Conservation (phyloP, 2,329 filamentous ascomycete genomes). For the Lasiodiplodia sp. region DNA sequence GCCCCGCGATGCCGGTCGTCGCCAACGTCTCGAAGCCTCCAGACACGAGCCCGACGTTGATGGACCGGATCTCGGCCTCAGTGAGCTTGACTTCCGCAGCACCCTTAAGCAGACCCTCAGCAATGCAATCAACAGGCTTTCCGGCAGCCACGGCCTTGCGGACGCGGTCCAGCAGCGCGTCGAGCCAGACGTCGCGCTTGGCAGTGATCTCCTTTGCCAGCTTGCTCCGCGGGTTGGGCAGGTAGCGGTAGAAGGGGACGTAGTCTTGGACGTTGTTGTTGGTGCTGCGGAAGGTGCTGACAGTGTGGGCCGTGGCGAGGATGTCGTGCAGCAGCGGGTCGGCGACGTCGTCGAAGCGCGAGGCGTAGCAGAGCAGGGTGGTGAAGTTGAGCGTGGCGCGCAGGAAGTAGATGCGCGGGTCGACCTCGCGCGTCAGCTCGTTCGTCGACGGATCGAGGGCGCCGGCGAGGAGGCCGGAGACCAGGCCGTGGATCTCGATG, state of each 20-base stretch:
- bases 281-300: constrained; percentile 27
- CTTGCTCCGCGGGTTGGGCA: constrained; percentile 7
- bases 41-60: constrained; percentile 25
- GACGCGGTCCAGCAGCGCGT: constrained; percentile 17
- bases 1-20: constrained; percentile 21
- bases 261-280: constrained; percentile 26
- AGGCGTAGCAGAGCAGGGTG: constrained; percentile 25
- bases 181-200: constrained; percentile 27
- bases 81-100: constrained; percentile 3
- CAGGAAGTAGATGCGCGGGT: constrained; percentile 23
- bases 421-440: not conserved
- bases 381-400: constrained; percentile 28
- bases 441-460: not conserved
- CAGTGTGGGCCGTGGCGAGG: constrained; percentile 11
- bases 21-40: constrained; percentile 28
- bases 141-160: constrained; percentile 8
- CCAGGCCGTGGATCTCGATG: constrained; percentile 23
- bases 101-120: not conserved
- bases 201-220: constrained; percentile 6
- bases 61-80: constrained; percentile 26
- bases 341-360: constrained; percentile 12
- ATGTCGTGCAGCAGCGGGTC: constrained; percentile 28
- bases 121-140: constrained; percentile 19
- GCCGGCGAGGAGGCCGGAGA: constrained; percentile 6
- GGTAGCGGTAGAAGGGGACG: constrained; percentile 15